A percentile compares a stretch with the other conserved stretches of the same genome.
Conservation (phyloP, 495 filamentous ascomycete species). For the Copromyces sp. region DNA sequence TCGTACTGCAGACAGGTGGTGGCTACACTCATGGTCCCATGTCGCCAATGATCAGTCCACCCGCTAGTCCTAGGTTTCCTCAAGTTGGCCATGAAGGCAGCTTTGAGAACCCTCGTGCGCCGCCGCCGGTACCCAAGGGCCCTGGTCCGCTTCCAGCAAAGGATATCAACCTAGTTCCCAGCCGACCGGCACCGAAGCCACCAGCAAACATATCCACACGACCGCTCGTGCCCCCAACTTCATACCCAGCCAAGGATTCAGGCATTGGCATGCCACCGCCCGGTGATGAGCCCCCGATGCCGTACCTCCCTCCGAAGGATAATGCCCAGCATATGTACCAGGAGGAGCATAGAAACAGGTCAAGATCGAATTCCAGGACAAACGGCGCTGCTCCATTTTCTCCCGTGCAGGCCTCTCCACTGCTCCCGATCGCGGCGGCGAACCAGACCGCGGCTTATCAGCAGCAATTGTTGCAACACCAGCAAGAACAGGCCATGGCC, state of each 20-base stretch:
- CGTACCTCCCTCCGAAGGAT: slow-evolving; percentile 40
- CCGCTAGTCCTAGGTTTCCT: slow-evolving; percentile 85
- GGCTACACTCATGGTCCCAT: slow-evolving; percentile 33
- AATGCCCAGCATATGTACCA: slow-evolving; percentile 37
- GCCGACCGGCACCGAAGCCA: slow-evolving; percentile 56
- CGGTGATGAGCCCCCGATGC: slow-evolving; percentile 38
- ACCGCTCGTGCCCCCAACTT: slow-evolving; percentile 33
- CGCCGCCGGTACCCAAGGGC: slow-evolving; percentile 73
- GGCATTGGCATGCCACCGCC: slow-evolving; percentile 44
- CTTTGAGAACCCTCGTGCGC: slow-evolving; percentile 92
- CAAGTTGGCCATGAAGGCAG: slow-evolving; percentile 75
- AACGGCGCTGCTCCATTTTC: slow-evolving; percentile 39
- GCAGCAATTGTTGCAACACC: slow-evolving; percentile 56
- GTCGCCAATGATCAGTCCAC: slow-evolving; percentile 65
- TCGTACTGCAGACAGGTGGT: slow-evolving; percentile 33
- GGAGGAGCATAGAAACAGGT: slow-evolving; percentile 37
- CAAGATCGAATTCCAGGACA: slow-evolving; percentile 42
- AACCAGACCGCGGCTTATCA: slow-evolving; percentile 48
- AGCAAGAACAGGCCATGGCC: slow-evolving; percentile 66
- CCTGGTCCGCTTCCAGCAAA: slow-evolving; percentile 32
- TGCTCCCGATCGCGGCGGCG: slow-evolving; percentile 17
- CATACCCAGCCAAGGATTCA: slow-evolving; percentile 42
- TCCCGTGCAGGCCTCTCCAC: slow-evolving; percentile 19
- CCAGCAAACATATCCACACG: slow-evolving; percentile 41
- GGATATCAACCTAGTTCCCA: slow-evolving; percentile 49